phyloP scores from a whole-genome alignment of 495 filamentous ascomycete genomes.

The Cryomyces minteri region DNA sequence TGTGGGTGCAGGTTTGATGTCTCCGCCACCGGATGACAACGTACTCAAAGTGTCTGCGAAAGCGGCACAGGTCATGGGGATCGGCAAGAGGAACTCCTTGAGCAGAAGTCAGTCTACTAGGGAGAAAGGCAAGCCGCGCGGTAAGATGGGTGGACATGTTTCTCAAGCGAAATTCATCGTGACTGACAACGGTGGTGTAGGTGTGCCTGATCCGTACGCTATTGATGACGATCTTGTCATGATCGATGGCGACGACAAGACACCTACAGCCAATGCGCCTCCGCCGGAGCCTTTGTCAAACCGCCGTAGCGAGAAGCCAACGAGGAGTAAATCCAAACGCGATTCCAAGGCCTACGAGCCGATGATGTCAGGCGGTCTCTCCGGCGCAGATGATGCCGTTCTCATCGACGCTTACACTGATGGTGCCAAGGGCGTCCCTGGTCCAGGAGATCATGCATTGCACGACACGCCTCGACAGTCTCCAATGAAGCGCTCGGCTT shows the following conservation, averaged over 20 bases:
- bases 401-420: constrained; percentile 12
- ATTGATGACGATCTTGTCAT: constrained; percentile 41
- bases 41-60: constrained; percentile 30
- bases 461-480: constrained; percentile 3
- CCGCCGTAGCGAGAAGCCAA: constrained; percentile 1
- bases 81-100: constrained; percentile 6
- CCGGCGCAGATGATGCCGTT: constrained; percentile 8
- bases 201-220: constrained; percentile 36
- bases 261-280: constrained; percentile 5
- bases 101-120: constrained; percentile 14
- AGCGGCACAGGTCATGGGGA: constrained; percentile 42
- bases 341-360: constrained; percentile 3
- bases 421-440: not conserved
- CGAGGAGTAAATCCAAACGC: constrained; percentile 5
- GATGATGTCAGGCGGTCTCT: constrained; percentile 10
- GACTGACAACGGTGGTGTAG: not conserved
- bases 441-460: constrained; percentile 6
- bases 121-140: constrained; percentile 17
- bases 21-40: constrained; percentile 31
- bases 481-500: constrained; percentile 5
- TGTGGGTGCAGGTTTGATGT: constrained; percentile 29
- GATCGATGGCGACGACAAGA: constrained; percentile 29
- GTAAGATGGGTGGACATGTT: constrained; percentile 1
- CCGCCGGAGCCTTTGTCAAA: not conserved
- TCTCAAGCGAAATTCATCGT: not conserved